Evolutionary conservation across 495 filamentous ascomycete species (phyloP), one percentile per base, ranked within the genome.

Genomic region (Stereocaulon alpinum): DNA sequence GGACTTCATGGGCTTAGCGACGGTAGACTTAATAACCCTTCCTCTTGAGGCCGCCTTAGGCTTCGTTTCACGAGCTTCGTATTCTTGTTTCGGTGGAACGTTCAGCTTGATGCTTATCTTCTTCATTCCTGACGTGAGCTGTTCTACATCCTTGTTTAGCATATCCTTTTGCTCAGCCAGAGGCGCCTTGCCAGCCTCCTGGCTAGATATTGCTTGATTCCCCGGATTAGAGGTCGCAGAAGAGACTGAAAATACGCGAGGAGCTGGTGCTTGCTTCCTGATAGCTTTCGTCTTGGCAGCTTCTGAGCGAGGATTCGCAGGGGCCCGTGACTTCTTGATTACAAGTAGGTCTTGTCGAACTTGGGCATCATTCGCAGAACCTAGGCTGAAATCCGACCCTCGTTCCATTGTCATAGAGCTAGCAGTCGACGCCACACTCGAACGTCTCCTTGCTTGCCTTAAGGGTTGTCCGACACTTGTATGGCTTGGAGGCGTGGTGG

Each of bases 71-170:
- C 77, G 73, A 6, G 79, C 80, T 40, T 87, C 86, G 56, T 85
- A 78, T 66, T 88, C 84, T 58, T 89, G 83, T 27, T 85, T 81
- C 0, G 86, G 81, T 0, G 87, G 76, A 43, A 92, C 74, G 45
- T 83, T 88, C 50, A 94, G 75, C 64, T 85, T 91, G 63, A 94
- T 83, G 32, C 71, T 73, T 61, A 77, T 69, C 63, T 83, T 86
- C 64, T 85, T 85, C 69, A 92, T 77, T 14, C 81, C 82, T n/a
- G 77, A 74, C 0, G 86, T 78, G 34, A 93, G 71, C 22, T 71
- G 74, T 52, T 91, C 86, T 22, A 91, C 68, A 44, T 79, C 79
- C 41, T 70, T 77, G 59, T 59, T 72, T 64, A 59, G 66, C 63
- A 32, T 53, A 59, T 69, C 60, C 56, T 49, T 42, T 52, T 58